A percentile compares a stretch with the other conserved stretches of the same genome.
phyloP scores from a whole-genome alignment of 179 eudicot species.

The Silene coronaria region DNA sequence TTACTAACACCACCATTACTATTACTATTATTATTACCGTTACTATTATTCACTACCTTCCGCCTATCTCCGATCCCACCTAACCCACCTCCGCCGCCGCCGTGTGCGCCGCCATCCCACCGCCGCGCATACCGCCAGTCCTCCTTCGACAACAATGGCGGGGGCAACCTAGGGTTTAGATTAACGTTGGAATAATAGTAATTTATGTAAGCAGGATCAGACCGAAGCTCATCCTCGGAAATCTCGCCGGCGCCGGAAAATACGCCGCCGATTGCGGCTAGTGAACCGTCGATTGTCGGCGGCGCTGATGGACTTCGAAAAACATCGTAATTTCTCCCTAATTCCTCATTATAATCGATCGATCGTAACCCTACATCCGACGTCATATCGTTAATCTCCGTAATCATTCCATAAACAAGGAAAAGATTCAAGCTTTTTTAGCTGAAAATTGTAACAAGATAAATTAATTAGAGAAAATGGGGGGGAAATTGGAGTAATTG shows the following conservation, averaged over 20 bases:
- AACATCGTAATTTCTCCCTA: conserved; percentile 60
- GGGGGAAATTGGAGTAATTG: neutral
- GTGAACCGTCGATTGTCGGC: conserved; percentile 82
- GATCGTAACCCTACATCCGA: conserved; percentile 38
- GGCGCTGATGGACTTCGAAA: conserved; percentile 94
- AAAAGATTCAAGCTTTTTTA: conserved; percentile 7
- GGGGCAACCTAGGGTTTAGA: conserved; percentile 94
- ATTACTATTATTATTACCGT: neutral
- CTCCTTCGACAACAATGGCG: conserved; percentile 86
- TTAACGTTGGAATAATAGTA: conserved; percentile 84
- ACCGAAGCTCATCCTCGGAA: conserved; percentile 84
- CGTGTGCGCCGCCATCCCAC: conserved; percentile 36
- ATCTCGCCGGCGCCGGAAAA: conserved; percentile 30
- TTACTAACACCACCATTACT: neutral
- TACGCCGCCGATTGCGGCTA: conserved; percentile 58
- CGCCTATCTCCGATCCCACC: neutral
- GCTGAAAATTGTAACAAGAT: neutral
- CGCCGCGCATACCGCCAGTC: conserved; percentile 89
- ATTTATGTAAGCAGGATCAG: conserved; percentile 82
- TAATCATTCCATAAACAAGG: conserved; percentile 34
- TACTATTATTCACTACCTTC: neutral
- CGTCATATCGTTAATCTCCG: conserved; percentile 26
- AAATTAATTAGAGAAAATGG: neutral
- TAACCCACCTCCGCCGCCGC: conserved; percentile 40
- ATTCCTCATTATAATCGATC: conserved; percentile 37